Evolutionary conservation across 306 rosid species (phyloP), one percentile per base, ranked within the genome.

Genomic region (Citrullus mucosospermus): DNA sequence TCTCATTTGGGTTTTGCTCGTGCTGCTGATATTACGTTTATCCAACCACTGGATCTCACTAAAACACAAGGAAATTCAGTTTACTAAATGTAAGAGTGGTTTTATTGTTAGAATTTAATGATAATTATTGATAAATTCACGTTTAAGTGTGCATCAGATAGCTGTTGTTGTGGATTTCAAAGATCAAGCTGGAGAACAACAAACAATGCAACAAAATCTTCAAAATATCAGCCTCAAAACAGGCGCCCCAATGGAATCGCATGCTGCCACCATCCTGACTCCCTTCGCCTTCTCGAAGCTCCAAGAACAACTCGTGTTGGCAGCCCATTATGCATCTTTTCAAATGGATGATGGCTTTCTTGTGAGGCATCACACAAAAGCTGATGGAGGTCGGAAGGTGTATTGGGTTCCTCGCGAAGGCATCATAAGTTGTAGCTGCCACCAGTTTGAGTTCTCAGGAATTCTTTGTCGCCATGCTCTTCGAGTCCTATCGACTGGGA

Each of bases 231-330:
- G 92, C 87, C 90, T 92, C 79, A 94, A 94, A 89, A 94, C 98
- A 61, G 98, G 98, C 79, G 98, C 98, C 22, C 98, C 98, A 9
- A 94, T 94, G 98, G 98, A 94, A 81, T 94, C 98, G 7, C 97
- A 92, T 22, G 98, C 97, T 34, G 97, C 96, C 68, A 80, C 95
- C 16, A 73, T 90, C 62, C 93, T 94, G 73, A 94, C 96, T 72
- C 98, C 98, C 56, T 90, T 83, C 81, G 96, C 98, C 83, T 94
- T 94, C 77, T 92, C 95, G 18, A 94, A 92, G 90, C 97, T 94
- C 80, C 96, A 90, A 84, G 98, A 94, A 82, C 96, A 94, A 82
- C 95, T 94, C 68, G 98, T 94, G 70, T 85, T 94, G 94, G 98
- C 98, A 62, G 96, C 97, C 56, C 97, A 94, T 84, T 94, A 92